A percentile compares a stretch with the other conserved stretches of the same genome.
phyloP scores from a whole-genome alignment of 805 yeast species.

The Kodamaea leandrae region DNA sequence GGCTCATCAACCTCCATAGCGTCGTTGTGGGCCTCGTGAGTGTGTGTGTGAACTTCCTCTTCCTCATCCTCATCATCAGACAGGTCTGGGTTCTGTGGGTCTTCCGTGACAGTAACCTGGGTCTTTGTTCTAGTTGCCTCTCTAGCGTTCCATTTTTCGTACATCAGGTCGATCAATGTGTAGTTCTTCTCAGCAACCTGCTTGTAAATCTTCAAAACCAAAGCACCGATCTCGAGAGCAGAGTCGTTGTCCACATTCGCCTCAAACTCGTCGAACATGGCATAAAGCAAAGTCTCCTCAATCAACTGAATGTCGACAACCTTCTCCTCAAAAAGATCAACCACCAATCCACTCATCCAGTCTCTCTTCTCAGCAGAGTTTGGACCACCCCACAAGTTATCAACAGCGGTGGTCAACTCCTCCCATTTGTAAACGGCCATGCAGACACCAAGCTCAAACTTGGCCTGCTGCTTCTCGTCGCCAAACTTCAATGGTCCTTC shows the following conservation, averaged over 20 bases:
- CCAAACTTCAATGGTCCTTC: conserved; percentile 44
- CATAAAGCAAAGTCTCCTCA: conserved; percentile 81
- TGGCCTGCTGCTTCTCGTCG: conserved; percentile 71
- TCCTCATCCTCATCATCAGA: conserved; percentile 46
- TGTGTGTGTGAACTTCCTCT: conserved; percentile 28
- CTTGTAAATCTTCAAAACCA: conserved; percentile 62
- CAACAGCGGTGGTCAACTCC: conserved; percentile 83
- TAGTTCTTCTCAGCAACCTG: conserved; percentile 58
- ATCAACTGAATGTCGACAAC: conserved; percentile 74
- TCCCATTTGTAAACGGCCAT: conserved; percentile 93
- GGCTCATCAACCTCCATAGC: conserved; percentile 32
- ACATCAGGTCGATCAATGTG: conserved; percentile 55
- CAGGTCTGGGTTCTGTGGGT: conserved; percentile 61
- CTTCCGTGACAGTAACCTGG: conserved; percentile 50
- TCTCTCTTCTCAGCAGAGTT: conserved; percentile 88
- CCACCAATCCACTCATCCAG: conserved; percentile 83
- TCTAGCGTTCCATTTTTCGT: conserved; percentile 55
- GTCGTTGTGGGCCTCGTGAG: conserved; percentile 35
- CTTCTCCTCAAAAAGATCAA: conserved; percentile 69
- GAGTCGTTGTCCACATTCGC: conserved; percentile 86
- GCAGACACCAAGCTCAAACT: conserved; percentile 89
- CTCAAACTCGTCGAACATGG: conserved; percentile 95
- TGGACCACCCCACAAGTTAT: conserved; percentile 93
- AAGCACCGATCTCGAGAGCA: conserved; percentile 69
- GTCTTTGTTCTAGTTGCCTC: conserved; percentile 35